These are phyloP conservation scores for Solanum neorickii DNA, from an alignment of 257 asterid genomes.

Conservation along the genomic window DNA sequence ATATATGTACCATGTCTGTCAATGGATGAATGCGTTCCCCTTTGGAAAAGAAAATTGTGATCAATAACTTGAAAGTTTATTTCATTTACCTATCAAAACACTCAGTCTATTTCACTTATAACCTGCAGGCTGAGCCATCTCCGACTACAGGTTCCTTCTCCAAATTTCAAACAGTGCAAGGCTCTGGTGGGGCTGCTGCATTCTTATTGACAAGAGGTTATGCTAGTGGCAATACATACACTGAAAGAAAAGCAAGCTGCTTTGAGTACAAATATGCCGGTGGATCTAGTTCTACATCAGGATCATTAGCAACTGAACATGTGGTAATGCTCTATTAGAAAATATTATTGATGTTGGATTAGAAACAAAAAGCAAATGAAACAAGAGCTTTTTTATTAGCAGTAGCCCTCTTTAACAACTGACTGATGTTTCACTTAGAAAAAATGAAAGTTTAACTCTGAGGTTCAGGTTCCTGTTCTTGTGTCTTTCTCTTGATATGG, in stretches of 20 bases:
- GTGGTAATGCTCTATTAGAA: slow-evolving; percentile 24
- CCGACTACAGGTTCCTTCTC: slow-evolving; percentile 96
- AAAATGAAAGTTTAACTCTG: background rate
- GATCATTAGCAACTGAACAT: slow-evolving; percentile 35
- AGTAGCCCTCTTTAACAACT: background rate
- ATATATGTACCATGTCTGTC: background rate
- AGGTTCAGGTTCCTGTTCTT: background rate
- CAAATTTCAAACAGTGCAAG: slow-evolving; percentile 56
- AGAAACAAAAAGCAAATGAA: background rate
- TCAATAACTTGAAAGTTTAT: background rate
- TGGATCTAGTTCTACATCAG: slow-evolving; percentile 46
- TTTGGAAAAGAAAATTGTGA: background rate
- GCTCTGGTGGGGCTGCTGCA: slow-evolving; percentile 40
- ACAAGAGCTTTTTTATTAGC: background rate
- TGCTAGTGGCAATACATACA: slow-evolving; percentile 17
- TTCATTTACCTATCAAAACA: background rate
- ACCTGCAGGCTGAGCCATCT: slow-evolving; percentile 87
- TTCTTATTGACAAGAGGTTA: slow-evolving; percentile 6
- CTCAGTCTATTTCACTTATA: background rate
- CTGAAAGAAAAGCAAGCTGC: slow-evolving; percentile 30
- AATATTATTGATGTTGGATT: background rate
- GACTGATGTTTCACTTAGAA: background rate
- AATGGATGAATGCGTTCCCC: background rate
- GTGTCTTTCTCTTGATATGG: background rate
- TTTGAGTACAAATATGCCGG: slow-evolving; percentile 80